Evolutionary conservation across 345 rosid species (phyloP), one percentile per base, ranked within the genome.

Genomic region (Lepidium didymum): DNA sequence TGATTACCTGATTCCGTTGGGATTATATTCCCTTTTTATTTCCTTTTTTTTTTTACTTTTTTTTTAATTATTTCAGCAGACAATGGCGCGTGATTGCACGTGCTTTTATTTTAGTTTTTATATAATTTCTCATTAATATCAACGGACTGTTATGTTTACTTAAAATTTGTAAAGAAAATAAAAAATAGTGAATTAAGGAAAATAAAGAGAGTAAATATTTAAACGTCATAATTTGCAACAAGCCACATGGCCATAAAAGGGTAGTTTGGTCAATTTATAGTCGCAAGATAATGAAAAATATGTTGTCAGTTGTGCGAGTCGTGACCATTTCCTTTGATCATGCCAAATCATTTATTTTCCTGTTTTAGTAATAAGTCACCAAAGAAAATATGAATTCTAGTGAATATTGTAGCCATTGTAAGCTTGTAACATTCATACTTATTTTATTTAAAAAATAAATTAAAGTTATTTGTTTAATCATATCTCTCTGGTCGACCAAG

Each of bases 1-100:
- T 62, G 49, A 62, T 71, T 54, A 54, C 56, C 69, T 62, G 75
- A 71, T 71, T 71, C 75, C 63, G 75, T 71, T 71, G 75, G 75
- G 75, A 71, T 71, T 62, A 71, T 71, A 71, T 71, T 71, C 75
- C 40, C 9, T 42, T 67, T 56, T 11, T 16, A 0, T 18, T 54
- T 64, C 29, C 31, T 45, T 62, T 62, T 61, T 7, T 14, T 18
- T 9, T 12, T 8, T 4, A 4, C 2, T 31, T 16, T 4, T 6
- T 0, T 8, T 9, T 12, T 16, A 0, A 3, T 45, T 15, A 11
- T 47, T 51, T n/a, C 37, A 60, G 47, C 47, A 54, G 69, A 62
- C 69, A 71, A 43, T 1, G 33, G 56, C 75, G 63, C 75, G 75
- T 71, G 69, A 4, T 25, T 35, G 35, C 75, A 55, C 64, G 69